phyloP scores from a whole-genome alignment of 352 stramenopile species.

The Phytopythium vexans region DNA sequence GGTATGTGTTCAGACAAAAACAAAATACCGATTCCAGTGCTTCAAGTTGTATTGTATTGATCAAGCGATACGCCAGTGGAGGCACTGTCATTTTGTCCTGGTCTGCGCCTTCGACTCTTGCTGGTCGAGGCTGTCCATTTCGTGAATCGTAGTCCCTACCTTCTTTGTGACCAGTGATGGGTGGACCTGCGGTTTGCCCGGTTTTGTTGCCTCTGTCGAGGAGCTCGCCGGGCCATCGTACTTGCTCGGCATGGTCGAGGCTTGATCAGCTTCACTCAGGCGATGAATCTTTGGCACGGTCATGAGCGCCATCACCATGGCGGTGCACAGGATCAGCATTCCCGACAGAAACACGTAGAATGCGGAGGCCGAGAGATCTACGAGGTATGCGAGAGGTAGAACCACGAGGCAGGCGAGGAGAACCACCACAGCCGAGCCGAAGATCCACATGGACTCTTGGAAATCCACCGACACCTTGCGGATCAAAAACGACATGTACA shows the following conservation, averaged over 20 bases:
- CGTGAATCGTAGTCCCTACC: too few species aligned
- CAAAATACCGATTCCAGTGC: too few species aligned
- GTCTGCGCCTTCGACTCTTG: too few species aligned
- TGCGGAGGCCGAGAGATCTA: slow-evolving; percentile 27
- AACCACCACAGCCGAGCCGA: slow-evolving; percentile 42
- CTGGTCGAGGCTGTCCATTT: too few species aligned
- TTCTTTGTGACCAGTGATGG: too few species aligned
- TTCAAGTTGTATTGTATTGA: too few species aligned
- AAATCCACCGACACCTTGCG: slow-evolving; percentile 65
- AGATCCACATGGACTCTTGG: slow-evolving; percentile 68
- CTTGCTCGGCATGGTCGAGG: neutral
- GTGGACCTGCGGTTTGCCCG: too few species aligned
- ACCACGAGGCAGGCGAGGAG: slow-evolving; percentile 45
- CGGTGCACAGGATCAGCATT: slow-evolving; percentile 26
- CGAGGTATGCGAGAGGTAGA: slow-evolving; percentile 46
- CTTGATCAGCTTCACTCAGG: slow-evolving; percentile 17
- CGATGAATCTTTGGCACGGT: slow-evolving; percentile 38
- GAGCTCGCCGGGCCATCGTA: too few species aligned
- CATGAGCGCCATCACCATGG: slow-evolving; percentile 40
- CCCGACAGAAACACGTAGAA: slow-evolving; percentile 36
- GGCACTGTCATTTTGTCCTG: too few species aligned
- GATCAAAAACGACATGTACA: slow-evolving; percentile 59
- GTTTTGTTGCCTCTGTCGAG: too few species aligned
- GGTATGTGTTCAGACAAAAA: too few species aligned
- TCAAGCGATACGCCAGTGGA: too few species aligned